A percentile compares a stretch with the other conserved stretches of the same genome.
phyloP scores from a whole-genome alignment of 108 stramenopile species.

The Epithemia pelagica region DNA sequence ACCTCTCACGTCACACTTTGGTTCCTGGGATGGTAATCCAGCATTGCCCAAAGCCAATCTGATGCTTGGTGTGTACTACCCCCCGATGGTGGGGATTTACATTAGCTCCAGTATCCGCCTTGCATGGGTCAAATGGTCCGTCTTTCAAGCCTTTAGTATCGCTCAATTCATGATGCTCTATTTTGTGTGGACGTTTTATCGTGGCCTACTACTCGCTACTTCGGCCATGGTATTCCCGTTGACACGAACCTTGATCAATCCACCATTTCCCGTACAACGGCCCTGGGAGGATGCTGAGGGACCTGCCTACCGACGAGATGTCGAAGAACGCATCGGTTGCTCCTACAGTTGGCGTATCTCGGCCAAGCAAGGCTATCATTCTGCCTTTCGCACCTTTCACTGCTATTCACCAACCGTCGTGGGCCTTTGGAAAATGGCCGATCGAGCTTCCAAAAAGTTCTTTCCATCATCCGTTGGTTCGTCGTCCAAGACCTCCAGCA shows the following conservation, averaged over 20 bases:
- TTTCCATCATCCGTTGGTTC: slow-evolving; percentile 7
- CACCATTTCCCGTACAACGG: slow-evolving; percentile 7
- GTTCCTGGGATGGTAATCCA: slow-evolving; percentile 50
- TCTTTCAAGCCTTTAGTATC: slow-evolving; percentile 13
- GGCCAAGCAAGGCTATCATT: slow-evolving; percentile 46
- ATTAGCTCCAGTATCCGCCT: slow-evolving; percentile 51
- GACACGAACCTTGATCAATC: slow-evolving; percentile 22
- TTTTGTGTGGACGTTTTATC: slow-evolving; percentile 5
- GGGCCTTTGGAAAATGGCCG: slow-evolving; percentile 26
- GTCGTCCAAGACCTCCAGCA: slow-evolving; percentile 13
- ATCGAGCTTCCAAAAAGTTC: slow-evolving; percentile 6
- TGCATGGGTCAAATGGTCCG: slow-evolving; percentile 48
- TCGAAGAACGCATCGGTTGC: slow-evolving; percentile 59
- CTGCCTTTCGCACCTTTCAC: slow-evolving; percentile 49
- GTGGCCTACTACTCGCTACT: slow-evolving; percentile 14
- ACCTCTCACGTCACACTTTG: slow-evolving; percentile 57
- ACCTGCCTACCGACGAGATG: slow-evolving; percentile 41
- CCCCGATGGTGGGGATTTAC: slow-evolving; percentile 40
- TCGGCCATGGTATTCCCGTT: slow-evolving; percentile 8
- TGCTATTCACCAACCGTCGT: slow-evolving; percentile 52
- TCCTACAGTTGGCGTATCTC: slow-evolving; percentile 53
- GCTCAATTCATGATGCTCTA: slow-evolving; percentile 13
- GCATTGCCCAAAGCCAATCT: slow-evolving; percentile 41
- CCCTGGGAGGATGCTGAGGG: slow-evolving; percentile 12
- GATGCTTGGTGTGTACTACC: slow-evolving; percentile 49